Evolutionary conservation across 2,329 filamentous ascomycete species (phyloP).

Genomic region (Ascocoryne sarcoides): DNA sequence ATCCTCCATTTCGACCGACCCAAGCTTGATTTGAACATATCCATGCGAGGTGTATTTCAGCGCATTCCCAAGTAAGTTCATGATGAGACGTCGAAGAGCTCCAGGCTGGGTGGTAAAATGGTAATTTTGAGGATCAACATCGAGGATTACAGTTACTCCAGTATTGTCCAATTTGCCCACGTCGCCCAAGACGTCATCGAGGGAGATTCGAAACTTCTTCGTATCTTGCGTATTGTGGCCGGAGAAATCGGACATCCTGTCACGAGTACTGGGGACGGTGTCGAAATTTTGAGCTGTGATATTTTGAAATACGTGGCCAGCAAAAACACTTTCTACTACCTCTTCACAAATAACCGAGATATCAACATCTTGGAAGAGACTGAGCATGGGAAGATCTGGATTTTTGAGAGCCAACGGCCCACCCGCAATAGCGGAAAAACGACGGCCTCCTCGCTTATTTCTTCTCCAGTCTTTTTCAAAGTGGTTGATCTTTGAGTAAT

Average conservation of each 20-base stretch:
- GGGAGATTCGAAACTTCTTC: slow-evolving; percentile 3
- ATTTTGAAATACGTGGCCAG: slow-evolving; percentile 28
- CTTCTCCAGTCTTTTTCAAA: slow-evolving; percentile 28
- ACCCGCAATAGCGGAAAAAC: slow-evolving; percentile 3
- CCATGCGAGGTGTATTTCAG: slow-evolving; percentile 52
- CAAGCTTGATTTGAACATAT: slow-evolving; percentile 36
- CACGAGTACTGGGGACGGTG: slow-evolving; percentile 21
- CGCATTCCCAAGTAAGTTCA: slow-evolving; percentile 56
- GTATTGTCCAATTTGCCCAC: slow-evolving; percentile 6
- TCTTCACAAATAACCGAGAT: slow-evolving; percentile 28
- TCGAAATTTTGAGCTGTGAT: slow-evolving; percentile 25
- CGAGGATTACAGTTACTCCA: slow-evolving; percentile 25
- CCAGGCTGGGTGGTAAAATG: slow-evolving; percentile 45
- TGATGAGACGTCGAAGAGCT: slow-evolving; percentile 41
- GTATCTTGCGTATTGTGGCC: background rate
- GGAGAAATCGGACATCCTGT: slow-evolving; percentile 20
- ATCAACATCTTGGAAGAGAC: slow-evolving; percentile 27
- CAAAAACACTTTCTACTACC: slow-evolving; percentile 29
- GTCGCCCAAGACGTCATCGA: slow-evolving; percentile 6
- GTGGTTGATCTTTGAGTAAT: slow-evolving; percentile 33
- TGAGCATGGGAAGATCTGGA: slow-evolving; percentile 28
- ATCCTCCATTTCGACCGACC: slow-evolving; percentile 22
- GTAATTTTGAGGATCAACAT: slow-evolving; percentile 24
- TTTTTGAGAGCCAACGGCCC: slow-evolving; percentile 16
- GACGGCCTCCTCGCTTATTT: slow-evolving; percentile 11